phyloP scores from a whole-genome alignment of 345 rosid species.

The Populus alba region DNA sequence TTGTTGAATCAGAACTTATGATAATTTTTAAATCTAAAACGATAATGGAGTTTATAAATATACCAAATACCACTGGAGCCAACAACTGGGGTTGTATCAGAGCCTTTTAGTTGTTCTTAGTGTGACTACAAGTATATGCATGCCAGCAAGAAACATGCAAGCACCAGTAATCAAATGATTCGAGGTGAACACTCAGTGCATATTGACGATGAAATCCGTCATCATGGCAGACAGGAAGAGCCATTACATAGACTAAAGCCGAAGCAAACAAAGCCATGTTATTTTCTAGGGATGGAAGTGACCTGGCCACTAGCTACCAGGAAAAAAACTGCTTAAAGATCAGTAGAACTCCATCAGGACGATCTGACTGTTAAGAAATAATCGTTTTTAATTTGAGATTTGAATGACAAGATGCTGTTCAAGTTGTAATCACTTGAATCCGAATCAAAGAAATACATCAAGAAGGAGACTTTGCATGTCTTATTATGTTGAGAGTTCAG shows the following conservation, averaged over 20 bases:
- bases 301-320: background rate
- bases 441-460: background rate
- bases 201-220: background rate
- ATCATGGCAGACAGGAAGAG: background rate
- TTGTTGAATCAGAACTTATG: too few species aligned
- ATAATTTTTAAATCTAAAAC: too few species aligned
- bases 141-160: background rate
- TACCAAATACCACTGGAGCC: background rate
- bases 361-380: background rate
- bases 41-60: too few species aligned
- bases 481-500: background rate
- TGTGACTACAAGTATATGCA: background rate
- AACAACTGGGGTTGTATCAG: too few species aligned
- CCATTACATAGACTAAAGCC: background rate
- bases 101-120: too few species aligned
- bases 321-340: background rate
- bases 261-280: background rate
- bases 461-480: background rate
- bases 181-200: background rate
- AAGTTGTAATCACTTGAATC: background rate
- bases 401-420: background rate
- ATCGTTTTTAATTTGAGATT: background rate
- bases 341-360: background rate
- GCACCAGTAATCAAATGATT: background rate
- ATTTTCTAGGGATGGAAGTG: background rate